phyloP scores from a whole-genome alignment of 2,329 filamentous ascomycete species.

The Microcera coccophila region DNA sequence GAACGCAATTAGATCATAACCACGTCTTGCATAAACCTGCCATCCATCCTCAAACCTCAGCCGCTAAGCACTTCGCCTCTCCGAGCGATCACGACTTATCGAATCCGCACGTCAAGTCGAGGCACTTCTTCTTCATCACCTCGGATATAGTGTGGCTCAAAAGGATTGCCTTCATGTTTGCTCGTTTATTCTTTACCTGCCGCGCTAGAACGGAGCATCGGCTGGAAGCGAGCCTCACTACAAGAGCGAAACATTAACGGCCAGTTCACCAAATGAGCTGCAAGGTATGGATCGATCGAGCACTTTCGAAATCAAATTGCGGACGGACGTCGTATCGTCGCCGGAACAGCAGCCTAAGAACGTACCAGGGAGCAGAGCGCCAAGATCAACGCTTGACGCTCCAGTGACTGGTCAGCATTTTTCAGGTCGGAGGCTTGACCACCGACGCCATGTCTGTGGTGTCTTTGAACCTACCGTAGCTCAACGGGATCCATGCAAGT shows the following conservation, averaged over 20 bases:
- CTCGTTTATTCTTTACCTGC: too few species aligned
- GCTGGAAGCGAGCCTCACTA: too few species aligned
- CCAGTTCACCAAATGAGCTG: too few species aligned
- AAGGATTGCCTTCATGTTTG: too few species aligned
- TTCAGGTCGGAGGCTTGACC: conserved; percentile 9
- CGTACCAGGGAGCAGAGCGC: too few species aligned
- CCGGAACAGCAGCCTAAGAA: too few species aligned
- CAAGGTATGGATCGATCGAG: too few species aligned
- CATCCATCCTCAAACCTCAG: conserved; percentile 2
- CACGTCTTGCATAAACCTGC: conserved; percentile 1
- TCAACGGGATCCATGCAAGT: conserved; percentile 9
- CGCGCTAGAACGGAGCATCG: too few species aligned
- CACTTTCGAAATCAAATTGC: too few species aligned
- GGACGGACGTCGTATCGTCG: too few species aligned
- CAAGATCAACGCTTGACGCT: conserved; percentile 2
- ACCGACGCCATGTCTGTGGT: conserved; percentile 10
- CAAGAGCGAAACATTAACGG: too few species aligned
- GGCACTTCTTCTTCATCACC: not conserved
- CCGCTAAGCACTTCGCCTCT: conserved; percentile 1
- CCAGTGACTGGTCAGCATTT: conserved; percentile 7
- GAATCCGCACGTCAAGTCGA: not conserved
- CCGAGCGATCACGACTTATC: not conserved
- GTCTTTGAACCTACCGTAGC: conserved; percentile 1
- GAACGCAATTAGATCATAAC: conserved; percentile 6
- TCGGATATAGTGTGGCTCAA: not conserved